phyloP scores from a whole-genome alignment of 2,329 filamentous ascomycete species.

The Thermoascus crustaceus region DNA sequence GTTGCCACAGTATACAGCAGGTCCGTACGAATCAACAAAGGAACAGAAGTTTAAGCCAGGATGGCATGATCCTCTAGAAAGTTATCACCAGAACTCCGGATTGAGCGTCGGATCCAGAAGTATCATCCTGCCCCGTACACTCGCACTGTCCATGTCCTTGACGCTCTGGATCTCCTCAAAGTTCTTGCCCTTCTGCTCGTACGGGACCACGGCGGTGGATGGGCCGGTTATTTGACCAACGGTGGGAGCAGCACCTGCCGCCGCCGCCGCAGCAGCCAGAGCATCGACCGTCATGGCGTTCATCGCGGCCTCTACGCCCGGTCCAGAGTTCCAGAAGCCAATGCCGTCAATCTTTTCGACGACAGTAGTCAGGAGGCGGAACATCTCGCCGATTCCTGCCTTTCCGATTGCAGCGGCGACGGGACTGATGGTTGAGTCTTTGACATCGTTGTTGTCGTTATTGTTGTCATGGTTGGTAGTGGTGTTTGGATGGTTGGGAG shows the following conservation, averaged over 20 bases:
- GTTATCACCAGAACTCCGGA: conserved; percentile 5
- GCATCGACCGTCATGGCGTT: background rate
- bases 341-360: conserved; percentile 32
- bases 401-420: conserved; percentile 20
- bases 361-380: conserved; percentile 23
- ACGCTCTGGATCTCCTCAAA: conserved; percentile 15
- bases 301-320: conserved; percentile 3
- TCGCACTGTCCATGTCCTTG: conserved; percentile 14
- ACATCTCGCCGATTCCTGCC: conserved; percentile 19
- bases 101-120: background rate
- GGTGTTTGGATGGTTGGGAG: conserved; percentile 6
- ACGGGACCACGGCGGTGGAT: background rate
- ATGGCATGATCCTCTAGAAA: background rate
- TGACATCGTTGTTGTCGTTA: background rate
- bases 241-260: too few relatives aligned
- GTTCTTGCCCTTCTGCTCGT: conserved; percentile 6
- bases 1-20: too few relatives aligned
- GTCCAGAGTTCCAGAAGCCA: conserved; percentile 22
- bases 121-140: background rate
- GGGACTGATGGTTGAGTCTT: conserved; percentile 6
- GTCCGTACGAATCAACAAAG: background rate
- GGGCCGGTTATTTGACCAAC: background rate
- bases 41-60: background rate
- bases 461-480: background rate
- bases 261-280: too few relatives aligned